Evolutionary conservation across 495 filamentous ascomycete genomes (phyloP).

Genomic region (Hyaloscypha variabilis): DNA sequence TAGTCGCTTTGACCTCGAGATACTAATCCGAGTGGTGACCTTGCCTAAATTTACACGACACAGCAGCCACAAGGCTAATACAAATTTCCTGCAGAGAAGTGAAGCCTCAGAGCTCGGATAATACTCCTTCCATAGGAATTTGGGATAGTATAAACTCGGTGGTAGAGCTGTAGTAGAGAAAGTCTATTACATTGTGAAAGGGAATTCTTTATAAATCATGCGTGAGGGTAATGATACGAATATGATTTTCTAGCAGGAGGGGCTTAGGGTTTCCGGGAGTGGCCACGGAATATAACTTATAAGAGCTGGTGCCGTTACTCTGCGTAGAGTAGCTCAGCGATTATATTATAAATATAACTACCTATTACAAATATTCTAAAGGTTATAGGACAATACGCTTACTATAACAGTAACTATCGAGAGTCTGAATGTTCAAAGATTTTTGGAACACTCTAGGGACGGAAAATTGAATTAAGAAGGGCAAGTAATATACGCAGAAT

Average conservation of each 20-base stretch:
- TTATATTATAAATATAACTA: no score
- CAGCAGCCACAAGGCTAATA: conserved; percentile 9
- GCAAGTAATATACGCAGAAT: no score
- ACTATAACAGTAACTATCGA: no score
- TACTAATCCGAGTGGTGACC: neutral
- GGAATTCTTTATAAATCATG: conserved; percentile 19
- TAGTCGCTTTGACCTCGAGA: neutral
- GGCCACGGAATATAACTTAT: no score
- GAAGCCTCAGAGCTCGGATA: conserved; percentile 27
- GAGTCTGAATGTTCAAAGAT: no score
- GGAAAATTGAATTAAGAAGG: no score
- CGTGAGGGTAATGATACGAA: conserved; percentile 6
- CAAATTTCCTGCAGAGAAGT: conserved; percentile 12
- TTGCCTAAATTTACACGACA: conserved; percentile 4
- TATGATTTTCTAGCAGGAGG: conserved; percentile 9
- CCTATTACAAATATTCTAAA: no score
- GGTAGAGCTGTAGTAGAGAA: conserved; percentile 27
- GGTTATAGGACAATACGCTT: no score
- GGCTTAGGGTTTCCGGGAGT: conserved; percentile 1
- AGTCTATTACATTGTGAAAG: conserved; percentile 18
- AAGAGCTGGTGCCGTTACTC: no score
- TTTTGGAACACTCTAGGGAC: no score
- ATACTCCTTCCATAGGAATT: conserved; percentile 27
- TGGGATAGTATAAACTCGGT: conserved; percentile 26
- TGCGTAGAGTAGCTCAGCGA: no score